Percentiles rank a stretch among this genome's conserved stretches.
phyloP scores from a whole-genome alignment of 257 asterid genomes.

The Perilla frutescens region DNA sequence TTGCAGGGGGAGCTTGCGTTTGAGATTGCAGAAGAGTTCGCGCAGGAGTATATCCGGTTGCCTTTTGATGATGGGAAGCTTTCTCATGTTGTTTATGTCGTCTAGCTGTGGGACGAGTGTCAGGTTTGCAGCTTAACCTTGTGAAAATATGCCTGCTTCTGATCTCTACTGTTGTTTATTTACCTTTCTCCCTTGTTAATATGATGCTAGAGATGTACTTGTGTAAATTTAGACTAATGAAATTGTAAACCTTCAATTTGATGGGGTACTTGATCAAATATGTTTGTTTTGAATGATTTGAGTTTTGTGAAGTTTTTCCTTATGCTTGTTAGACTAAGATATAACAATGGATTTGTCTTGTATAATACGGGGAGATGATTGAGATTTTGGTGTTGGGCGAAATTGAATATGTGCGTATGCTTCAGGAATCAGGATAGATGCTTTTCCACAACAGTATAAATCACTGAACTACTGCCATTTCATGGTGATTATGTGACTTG shows the following conservation, averaged over 20 bases:
- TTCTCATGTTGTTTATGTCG: conserved; percentile 82
- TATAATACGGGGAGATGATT: not conserved
- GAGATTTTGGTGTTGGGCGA: not conserved
- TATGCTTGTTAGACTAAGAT: not conserved
- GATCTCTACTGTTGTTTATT: not conserved
- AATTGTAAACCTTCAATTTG: not conserved
- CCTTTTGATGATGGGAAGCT: conserved; percentile 85
- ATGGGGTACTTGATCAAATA: not conserved
- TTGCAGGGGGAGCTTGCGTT: conserved; percentile 79
- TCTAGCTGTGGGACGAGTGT: conserved; percentile 26
- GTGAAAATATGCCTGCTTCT: conserved; percentile 17
- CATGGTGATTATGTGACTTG: not conserved
- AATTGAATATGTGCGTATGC: too few species aligned
- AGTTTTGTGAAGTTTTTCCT: not conserved
- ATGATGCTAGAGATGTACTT: not conserved
- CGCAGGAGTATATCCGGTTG: conserved; percentile 73
- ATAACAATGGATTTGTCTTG: not conserved
- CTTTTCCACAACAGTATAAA: too few species aligned
- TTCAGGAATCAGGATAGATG: too few species aligned
- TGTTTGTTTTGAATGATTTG: not conserved
- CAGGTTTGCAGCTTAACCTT: conserved; percentile 31
- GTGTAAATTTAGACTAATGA: conserved; percentile 17
- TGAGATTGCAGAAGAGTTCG: conserved; percentile 87
- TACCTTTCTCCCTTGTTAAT: too few species aligned
- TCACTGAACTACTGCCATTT: too few species aligned